Conservation (phyloP, 2,329 filamentous ascomycete genomes). For the Aspergillus fumigatus region DNA sequence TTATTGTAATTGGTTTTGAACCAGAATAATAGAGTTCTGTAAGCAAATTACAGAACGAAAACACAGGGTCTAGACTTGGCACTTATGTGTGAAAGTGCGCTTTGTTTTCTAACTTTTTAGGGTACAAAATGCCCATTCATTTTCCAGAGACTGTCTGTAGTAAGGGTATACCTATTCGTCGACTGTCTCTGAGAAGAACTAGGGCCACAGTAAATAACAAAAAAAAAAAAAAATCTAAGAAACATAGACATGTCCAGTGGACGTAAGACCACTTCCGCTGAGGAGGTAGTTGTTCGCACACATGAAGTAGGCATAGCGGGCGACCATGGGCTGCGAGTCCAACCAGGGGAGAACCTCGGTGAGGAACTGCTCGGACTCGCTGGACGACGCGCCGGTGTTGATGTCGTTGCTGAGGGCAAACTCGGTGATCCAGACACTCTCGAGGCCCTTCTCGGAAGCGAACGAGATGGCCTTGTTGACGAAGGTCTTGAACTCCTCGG, state of each 20-base stretch:
- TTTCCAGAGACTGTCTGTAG: background rate
- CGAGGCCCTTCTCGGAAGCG: slow-evolving; percentile 29
- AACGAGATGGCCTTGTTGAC: slow-evolving; percentile 32
- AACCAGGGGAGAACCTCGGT: slow-evolving; percentile 36
- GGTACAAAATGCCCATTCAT: background rate
- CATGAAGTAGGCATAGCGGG: slow-evolving; percentile 42
- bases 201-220: too few species aligned
- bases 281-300: slow-evolving; percentile 31
- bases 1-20: background rate
- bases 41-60: background rate
- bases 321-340: slow-evolving; percentile 33
- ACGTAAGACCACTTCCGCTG: slow-evolving; percentile 20
- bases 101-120: background rate
- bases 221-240: background rate
- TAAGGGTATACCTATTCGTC: background rate
- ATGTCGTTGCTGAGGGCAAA: slow-evolving; percentile 35
- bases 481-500: slow-evolving; percentile 35
- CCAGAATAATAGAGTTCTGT: too few species aligned
- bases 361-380: slow-evolving; percentile 32
- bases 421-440: slow-evolving; percentile 45
- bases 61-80: background rate
- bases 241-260: slow-evolving; percentile 28
- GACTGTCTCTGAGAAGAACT: background rate
- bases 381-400: slow-evolving; percentile 16
- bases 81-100: background rate